phyloP scores from a whole-genome alignment of 2,329 filamentous ascomycete species.

The Calonectria hongkongensis region DNA sequence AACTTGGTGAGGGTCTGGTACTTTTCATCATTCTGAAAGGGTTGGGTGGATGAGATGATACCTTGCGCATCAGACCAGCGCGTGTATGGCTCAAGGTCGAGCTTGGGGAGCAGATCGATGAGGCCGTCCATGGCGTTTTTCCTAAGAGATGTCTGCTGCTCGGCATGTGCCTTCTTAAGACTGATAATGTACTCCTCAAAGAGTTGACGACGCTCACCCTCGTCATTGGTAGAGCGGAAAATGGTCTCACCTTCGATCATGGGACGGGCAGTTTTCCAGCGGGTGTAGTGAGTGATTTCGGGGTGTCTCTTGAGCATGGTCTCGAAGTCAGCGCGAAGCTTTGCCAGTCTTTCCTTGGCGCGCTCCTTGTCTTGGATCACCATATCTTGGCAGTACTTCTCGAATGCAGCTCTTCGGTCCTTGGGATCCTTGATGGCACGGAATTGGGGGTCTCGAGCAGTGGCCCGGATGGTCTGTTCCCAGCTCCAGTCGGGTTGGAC shows the following conservation, averaged over 20 bases:
- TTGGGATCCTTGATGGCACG: slow-evolving; percentile 94
- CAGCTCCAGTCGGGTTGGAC: slow-evolving; percentile 95
- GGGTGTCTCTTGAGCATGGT: slow-evolving; percentile 97
- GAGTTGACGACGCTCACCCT: slow-evolving; percentile 89
- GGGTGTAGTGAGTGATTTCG: slow-evolving; percentile 97
- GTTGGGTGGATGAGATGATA: slow-evolving; percentile 84
- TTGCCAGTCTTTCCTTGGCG: slow-evolving; percentile 93
- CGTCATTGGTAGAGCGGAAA: slow-evolving; percentile 92
- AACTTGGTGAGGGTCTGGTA: slow-evolving; percentile 90
- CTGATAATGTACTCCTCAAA: slow-evolving; percentile 95
- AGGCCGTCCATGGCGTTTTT: slow-evolving; percentile 91
- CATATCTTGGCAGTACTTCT: slow-evolving; percentile 95
- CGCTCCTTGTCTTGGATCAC: slow-evolving; percentile 94
- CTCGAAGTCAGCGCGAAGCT: slow-evolving; percentile 94
- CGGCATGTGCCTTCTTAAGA: slow-evolving; percentile 86
- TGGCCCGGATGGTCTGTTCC: slow-evolving; percentile 90
- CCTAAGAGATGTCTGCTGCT: slow-evolving; percentile 82
- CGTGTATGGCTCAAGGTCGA: slow-evolving; percentile 94
- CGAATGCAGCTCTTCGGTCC: slow-evolving; percentile 92
- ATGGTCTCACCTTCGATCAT: slow-evolving; percentile 97
- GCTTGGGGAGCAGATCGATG: slow-evolving; percentile 82
- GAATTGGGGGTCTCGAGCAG: slow-evolving; percentile 93
- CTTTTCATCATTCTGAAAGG: slow-evolving; percentile 87
- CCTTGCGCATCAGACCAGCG: slow-evolving; percentile 94
- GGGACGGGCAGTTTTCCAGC: slow-evolving; percentile 95